A percentile compares a stretch with the other conserved stretches of the same genome.
phyloP scores from a whole-genome alignment of 2,329 filamentous ascomycete genomes.

The Exophiala calicioides region DNA sequence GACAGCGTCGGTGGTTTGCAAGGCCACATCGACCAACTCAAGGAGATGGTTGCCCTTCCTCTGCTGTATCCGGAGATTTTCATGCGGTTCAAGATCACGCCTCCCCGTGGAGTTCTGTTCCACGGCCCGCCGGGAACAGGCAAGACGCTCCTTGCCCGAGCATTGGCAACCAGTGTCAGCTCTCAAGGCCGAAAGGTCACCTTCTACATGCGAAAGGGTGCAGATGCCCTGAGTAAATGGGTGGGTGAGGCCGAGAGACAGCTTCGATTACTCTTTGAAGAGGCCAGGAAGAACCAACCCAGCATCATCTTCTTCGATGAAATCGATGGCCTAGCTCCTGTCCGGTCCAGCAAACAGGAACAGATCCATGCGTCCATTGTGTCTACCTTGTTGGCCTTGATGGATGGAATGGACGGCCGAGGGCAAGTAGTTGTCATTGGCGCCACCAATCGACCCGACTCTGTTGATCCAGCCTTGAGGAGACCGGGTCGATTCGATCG shows the following conservation, averaged over 20 bases:
- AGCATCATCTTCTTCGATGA: conserved; percentile 99
- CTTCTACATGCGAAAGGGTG: conserved; percentile 99
- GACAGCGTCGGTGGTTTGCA: conserved; percentile 90
- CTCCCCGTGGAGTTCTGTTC: conserved; percentile 91
- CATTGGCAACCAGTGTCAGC: conserved; percentile 86
- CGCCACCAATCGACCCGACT: conserved; percentile 95
- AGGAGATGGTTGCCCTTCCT: conserved; percentile 97
- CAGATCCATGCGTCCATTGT: conserved; percentile 98
- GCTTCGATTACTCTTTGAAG: conserved; percentile 88
- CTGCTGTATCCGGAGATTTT: conserved; percentile 95
- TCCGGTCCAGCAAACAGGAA: conserved; percentile 96
- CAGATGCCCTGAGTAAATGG: conserved; percentile 97
- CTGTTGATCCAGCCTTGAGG: conserved; percentile 92
- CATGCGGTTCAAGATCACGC: conserved; percentile 84
- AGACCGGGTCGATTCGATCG: conserved; percentile 92
- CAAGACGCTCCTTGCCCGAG: conserved; percentile 94
- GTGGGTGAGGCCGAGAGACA: conserved; percentile 97
- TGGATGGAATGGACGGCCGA: conserved; percentile 98
- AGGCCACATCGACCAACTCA: conserved; percentile 92
- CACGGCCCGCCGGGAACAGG: conserved; percentile 96
- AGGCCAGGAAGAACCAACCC: conserved; percentile 90
- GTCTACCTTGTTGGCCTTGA: conserved; percentile 85
- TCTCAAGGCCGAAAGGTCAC: conserved; percentile 91
- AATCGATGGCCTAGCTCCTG: conserved; percentile 93
- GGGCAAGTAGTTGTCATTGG: conserved; percentile 98